Evolutionary conservation across 2,329 filamentous ascomycete genomes (phyloP), one percentile per base, ranked within the genome.

Genomic region (Trichoderma afroharzianum): DNA sequence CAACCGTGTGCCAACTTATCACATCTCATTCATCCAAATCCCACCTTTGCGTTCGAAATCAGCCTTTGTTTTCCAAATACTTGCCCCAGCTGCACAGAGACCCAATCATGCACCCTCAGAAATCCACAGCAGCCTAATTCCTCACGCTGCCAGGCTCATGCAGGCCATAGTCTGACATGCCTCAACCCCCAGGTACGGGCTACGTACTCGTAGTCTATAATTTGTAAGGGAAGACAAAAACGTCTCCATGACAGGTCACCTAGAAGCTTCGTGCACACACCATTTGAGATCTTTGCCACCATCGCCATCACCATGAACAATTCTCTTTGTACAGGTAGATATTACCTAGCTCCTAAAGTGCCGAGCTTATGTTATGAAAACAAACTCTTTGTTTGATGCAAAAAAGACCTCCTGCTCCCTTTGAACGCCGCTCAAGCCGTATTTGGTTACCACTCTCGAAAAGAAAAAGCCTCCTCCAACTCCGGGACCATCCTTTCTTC

Each of bases 401-500:
- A 66, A 36, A 66, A 28, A 33, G 7, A 26, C 14, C 26, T 26
- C 39, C 62, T 18, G n/a, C 66, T 26, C 36, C 55, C 66, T n/a
- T 62, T 15, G 47, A 69, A 69, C 67, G 55, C 67, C 67, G 33
- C 26, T 61, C 36, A 21, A 61, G n/a, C 55, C 67, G 5, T 53
- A 4, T 18, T 18, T 58, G 33, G 39, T 28, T 28, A 28, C 18
- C 8, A 62, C 47, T 57, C 57, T 53, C 36, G 66, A 50, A 61
- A 50, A 21, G n/a, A n/a, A 58, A n/a, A 33, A 21, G 6, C 1
- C 30, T 8, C 32, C 67, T 58, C 39, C 21, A 69, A 69, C 67
- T 69, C 67, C 67, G 50, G 21, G 14, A 24, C 39, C 39, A n/a
- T 57, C 30, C 43, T n/a, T 24, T n/a, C 59, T 30, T 5, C 24